Percentiles rank a stretch among this genome's conserved stretches.
Conservation (phyloP, 2,329 filamentous ascomycete genomes). For the Lithohypha guttulata region DNA sequence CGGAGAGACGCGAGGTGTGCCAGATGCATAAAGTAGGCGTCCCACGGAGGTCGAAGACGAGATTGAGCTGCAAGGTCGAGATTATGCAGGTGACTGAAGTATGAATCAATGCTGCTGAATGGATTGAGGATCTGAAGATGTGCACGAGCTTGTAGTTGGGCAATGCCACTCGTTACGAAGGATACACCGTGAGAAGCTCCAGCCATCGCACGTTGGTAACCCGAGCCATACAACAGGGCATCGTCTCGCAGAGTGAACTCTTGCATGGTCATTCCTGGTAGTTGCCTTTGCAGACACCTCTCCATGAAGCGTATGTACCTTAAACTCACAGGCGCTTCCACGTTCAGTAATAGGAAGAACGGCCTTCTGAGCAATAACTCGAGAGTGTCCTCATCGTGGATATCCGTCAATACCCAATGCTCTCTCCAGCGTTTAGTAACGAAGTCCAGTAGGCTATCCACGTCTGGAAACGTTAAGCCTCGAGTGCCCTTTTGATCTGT, state of each 20-base stretch:
- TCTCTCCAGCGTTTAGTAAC: constrained; percentile 76
- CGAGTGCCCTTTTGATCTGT: constrained; percentile 21
- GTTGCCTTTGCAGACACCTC: constrained; percentile 39
- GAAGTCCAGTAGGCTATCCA: constrained; percentile 65
- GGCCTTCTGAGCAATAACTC: constrained; percentile 69
- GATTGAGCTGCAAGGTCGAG: constrained; percentile 68
- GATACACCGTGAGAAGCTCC: no score
- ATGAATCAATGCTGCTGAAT: constrained; percentile 56
- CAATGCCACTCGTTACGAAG: no score
- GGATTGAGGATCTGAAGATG: constrained; percentile 81
- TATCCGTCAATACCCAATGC: constrained; percentile 76
- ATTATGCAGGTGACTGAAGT: constrained; percentile 61
- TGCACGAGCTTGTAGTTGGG: constrained; percentile 68
- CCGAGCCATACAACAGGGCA: constrained; percentile 58
- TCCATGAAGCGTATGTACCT: constrained; percentile 70
- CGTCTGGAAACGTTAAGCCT: constrained; percentile 29
- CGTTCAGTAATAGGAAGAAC: constrained; percentile 84
- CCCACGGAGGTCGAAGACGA: constrained; percentile 81
- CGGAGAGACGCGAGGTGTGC: constrained; percentile 81
- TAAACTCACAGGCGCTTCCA: constrained; percentile 77
- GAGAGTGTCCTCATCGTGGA: constrained; percentile 60
- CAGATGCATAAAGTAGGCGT: constrained; percentile 97
- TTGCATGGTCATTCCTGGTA: constrained; percentile 44
- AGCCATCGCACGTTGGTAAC: constrained; percentile 29
- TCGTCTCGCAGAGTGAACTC: constrained; percentile 58